phyloP scores from a whole-genome alignment of 768 basidiomycete genomes.

The Postia placenta region DNA sequence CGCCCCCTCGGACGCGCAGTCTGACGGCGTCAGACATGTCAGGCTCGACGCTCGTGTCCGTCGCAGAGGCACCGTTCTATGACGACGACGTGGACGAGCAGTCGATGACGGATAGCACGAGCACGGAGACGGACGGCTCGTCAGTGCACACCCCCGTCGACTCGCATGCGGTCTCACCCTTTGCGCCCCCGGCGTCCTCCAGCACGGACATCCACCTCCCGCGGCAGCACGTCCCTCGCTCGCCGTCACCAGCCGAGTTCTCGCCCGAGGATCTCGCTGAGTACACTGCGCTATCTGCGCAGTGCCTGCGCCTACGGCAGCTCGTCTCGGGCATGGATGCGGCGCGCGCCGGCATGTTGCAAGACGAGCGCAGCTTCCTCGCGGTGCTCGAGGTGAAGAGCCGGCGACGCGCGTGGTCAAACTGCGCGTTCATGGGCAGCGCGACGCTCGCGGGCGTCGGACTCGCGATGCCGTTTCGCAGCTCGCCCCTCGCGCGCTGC shows the following conservation, averaged over 20 bases:
- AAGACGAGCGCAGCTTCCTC: constrained; percentile 27
- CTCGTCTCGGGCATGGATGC: constrained; percentile 36
- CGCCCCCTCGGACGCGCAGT: not conserved
- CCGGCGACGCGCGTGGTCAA: constrained; percentile 63
- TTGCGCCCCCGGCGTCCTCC: constrained; percentile 3
- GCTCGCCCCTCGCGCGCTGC: constrained; percentile 42
- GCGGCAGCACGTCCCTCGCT: constrained; percentile 7
- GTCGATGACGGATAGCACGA: constrained; percentile 8
- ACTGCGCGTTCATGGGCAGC: constrained; percentile 37
- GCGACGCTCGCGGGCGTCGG: constrained; percentile 33
- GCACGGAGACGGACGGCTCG: constrained; percentile 23
- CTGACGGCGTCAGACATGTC: not conserved
- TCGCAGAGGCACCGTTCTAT: constrained; percentile 10
- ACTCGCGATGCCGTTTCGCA: constrained; percentile 42
- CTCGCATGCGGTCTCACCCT: constrained; percentile 12
- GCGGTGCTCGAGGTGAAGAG: constrained; percentile 49
- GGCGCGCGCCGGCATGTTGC: constrained; percentile 32
- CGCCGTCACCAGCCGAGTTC: constrained; percentile 12
- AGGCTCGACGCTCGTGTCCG: constrained; percentile 2
- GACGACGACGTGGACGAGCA: constrained; percentile 27
- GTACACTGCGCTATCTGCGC: constrained; percentile 22
- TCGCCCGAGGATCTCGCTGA: constrained; percentile 19
- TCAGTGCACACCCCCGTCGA: constrained; percentile 22
- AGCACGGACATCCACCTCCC: not conserved
- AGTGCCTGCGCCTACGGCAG: constrained; percentile 22